Evolutionary conservation across 164 flowering plant species (phyloP).

Genomic region (Macadamia integrifolia): DNA sequence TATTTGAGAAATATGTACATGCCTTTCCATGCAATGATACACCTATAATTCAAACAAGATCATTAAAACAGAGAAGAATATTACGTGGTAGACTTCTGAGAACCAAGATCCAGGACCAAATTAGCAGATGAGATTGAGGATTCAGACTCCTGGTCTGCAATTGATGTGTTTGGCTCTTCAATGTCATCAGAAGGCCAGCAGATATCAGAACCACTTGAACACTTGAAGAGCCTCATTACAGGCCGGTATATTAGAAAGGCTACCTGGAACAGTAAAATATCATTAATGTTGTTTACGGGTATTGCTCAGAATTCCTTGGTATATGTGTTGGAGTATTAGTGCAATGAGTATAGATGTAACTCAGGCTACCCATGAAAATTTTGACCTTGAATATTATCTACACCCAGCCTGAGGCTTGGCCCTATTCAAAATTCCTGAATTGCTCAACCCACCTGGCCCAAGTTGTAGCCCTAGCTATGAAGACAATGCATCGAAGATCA

Average conservation of each 20-base stretch:
- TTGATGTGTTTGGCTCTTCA: slow-evolving; percentile 26
- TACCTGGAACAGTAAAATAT: slow-evolving; percentile 45
- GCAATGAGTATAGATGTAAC: no score
- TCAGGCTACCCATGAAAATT: no score
- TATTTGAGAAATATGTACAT: not conserved
- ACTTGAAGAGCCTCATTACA: slow-evolving; percentile 86
- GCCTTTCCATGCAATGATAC: not conserved
- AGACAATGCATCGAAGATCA: no score
- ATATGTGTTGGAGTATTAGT: not conserved
- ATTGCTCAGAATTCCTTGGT: not conserved
- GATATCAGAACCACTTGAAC: slow-evolving; percentile 40
- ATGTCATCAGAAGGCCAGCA: slow-evolving; percentile 76
- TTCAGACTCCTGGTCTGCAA: slow-evolving; percentile 41
- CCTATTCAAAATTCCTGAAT: no score
- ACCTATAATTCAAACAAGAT: not conserved
- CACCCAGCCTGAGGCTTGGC: no score
- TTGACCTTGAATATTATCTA: no score
- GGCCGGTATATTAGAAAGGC: slow-evolving; percentile 95
- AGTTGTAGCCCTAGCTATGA: no score
- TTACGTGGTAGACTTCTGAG: slow-evolving; percentile 56
- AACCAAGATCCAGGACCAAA: slow-evolving; percentile 65
- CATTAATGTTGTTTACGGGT: not conserved
- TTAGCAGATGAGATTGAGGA: slow-evolving; percentile 23
- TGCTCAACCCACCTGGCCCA: no score
- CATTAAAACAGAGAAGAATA: slow-evolving; percentile 5